Conservation (phyloP, 306 rosid species). For the Rosa lucieae region DNA sequence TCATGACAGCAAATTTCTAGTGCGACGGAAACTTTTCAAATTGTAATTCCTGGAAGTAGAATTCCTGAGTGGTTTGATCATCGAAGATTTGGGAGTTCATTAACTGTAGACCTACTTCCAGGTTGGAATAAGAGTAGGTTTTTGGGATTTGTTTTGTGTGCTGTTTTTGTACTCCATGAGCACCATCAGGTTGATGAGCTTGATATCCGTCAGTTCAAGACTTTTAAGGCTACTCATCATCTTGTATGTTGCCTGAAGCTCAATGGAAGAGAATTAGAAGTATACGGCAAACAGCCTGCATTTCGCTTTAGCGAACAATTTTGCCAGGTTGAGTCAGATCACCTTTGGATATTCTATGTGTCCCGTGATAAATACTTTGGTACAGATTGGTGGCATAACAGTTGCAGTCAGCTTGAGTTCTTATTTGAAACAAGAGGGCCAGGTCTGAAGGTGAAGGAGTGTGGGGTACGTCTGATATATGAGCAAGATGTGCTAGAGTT, state of each 20-base stretch:
- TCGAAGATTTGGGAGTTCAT: neutral
- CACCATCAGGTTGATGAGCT: neutral
- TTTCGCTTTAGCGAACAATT: neutral
- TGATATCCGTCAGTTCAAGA: neutral
- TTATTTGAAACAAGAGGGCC: neutral
- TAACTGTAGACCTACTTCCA: neutral
- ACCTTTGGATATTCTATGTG: neutral
- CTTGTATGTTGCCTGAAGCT: neutral
- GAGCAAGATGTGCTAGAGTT: neutral
- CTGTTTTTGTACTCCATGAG: neutral
- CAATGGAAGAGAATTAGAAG: neutral
- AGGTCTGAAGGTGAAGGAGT: neutral
- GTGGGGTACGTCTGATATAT: neutral
- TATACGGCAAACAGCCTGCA: neutral
- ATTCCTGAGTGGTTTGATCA: slow-evolving; percentile 2
- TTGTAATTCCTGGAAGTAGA: neutral
- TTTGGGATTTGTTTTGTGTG: neutral
- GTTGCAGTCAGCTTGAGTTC: neutral
- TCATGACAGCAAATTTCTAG: neutral
- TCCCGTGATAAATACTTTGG: neutral
- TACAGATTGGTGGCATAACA: neutral
- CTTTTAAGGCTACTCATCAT: neutral
- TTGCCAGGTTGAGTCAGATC: neutral
- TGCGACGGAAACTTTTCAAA: neutral
- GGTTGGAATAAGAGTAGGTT: neutral